Conservation (phyloP, 192 early-diverging fungal genomes). For the Coemansia sp. region DNA sequence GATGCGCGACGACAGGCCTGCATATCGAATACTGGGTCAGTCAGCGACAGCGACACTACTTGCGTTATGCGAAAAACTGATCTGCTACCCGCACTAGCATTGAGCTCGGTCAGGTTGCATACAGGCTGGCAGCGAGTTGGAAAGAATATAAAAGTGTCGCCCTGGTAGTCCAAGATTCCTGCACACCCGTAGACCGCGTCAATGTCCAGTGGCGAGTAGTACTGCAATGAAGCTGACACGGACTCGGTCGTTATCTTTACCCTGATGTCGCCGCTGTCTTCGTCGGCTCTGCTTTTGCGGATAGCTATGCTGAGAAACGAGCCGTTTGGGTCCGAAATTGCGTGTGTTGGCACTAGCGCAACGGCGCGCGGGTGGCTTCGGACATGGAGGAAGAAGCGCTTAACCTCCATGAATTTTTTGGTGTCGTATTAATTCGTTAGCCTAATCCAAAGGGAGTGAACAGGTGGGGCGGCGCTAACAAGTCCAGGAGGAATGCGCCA, state of each 20-base stretch:
- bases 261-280: slow-evolving; percentile 9
- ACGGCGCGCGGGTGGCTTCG: slow-evolving; percentile 60
- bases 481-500: not conserved
- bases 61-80: slow-evolving; percentile 66
- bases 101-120: slow-evolving; percentile 62
- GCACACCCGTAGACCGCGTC: slow-evolving; percentile 54
- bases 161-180: slow-evolving; percentile 52
- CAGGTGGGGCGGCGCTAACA: not conserved
- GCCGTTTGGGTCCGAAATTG: slow-evolving; percentile 43
- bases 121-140: slow-evolving; percentile 67
- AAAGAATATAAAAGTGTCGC: slow-evolving; percentile 72
- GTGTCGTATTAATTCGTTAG: not conserved
- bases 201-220: slow-evolving; percentile 43
- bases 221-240: slow-evolving; percentile 19
- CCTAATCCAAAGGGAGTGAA: not conserved
- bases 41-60: slow-evolving; percentile 80
- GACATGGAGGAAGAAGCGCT: slow-evolving; percentile 57
- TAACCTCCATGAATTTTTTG: slow-evolving; percentile 27
- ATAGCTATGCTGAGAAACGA: slow-evolving; percentile 27
- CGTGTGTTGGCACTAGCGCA: slow-evolving; percentile 63
- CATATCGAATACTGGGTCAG: slow-evolving; percentile 72
- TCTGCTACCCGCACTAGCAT: slow-evolving; percentile 46
- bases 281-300: slow-evolving; percentile 4
- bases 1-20: slow-evolving; percentile 35
- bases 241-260: slow-evolving; percentile 22